phyloP scores from a whole-genome alignment of 169 alveolate genomes.

The Cryptosporidium viatorum region DNA sequence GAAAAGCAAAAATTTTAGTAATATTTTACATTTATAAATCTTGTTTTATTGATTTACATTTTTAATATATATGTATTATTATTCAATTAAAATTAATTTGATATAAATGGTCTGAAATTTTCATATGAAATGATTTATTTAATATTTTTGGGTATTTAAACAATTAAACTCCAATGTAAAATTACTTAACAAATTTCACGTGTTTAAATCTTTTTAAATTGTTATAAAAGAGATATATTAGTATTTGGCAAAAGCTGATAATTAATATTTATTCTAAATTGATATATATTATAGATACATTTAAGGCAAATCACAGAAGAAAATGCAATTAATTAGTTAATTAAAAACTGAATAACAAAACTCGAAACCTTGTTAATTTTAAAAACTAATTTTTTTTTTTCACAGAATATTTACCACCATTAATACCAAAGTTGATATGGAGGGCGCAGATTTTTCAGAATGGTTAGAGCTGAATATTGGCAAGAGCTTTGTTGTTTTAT shows the following conservation, averaged over 20 bases:
- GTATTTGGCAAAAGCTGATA: background rate
- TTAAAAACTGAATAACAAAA: background rate
- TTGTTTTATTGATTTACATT: background rate
- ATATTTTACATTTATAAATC: too few species aligned
- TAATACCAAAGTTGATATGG: background rate
- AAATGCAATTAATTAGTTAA: background rate
- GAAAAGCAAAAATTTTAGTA: background rate
- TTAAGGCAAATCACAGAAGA: background rate
- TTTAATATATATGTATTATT: too few species aligned
- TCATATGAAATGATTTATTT: background rate
- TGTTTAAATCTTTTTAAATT: too few species aligned
- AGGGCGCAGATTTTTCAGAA: slow-evolving; percentile 34
- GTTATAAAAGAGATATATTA: background rate
- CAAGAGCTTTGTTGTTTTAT: slow-evolving; percentile 22
- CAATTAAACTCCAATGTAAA: background rate
- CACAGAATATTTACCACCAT: background rate
- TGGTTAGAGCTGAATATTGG: slow-evolving; percentile 68
- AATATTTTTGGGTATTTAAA: background rate
- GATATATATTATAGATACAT: background rate
- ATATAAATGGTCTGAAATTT: too few species aligned
- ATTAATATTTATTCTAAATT: too few species aligned
- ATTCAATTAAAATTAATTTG: background rate
- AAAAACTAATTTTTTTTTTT: background rate
- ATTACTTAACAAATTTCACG: background rate
- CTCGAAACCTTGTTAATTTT: background rate